Evolutionary conservation across 177 flowering plant species (phyloP), one percentile per base, ranked within the genome.

Genomic region (Vitis hybrid): DNA sequence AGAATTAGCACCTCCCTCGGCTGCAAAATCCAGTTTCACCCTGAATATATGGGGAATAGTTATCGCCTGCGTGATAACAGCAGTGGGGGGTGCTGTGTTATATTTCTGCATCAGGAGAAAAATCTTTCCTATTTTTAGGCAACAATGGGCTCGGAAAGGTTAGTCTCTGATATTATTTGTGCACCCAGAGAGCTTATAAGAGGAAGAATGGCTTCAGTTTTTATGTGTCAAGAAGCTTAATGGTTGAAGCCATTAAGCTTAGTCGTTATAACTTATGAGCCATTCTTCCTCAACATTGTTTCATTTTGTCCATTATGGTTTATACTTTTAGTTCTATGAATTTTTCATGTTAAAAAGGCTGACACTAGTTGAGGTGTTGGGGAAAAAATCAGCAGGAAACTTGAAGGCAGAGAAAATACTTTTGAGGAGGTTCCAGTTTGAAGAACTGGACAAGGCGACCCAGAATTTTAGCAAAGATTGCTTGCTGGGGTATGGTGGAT

Each of bases 401-500:
- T 56, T 66, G 67, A 68, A 70, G 62, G 85, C 66, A 11, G 76
- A 78, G 65, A 77, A 52, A 22, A 50, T 78, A 49, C 63, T 67
- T 75, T 67, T 87, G 73, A 87, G 87, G 73, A 65, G 77, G 1
- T 90, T 86, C 66, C 79, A 79, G 51, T 67, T 79, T 64, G 85
- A 80, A 56, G 90, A 89, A 68, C 59, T 90, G 17, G 77, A 74
- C 76, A 90, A 73, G 80, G 92, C 90, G 18, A 90, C 95, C 17
- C 68, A 81, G 12, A 84, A 82, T 62, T 90, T 90, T 70, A 88
- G 89, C 68, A 19, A 65, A 73, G 88, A 82, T 4, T 85, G 80
- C 75, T 76, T 89, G 80, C 15, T 89, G 33, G 95, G 92, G 10
- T 81, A 83, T 13, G 90, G 92, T 4, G 90, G 84, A 20, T 89